Conservation (phyloP, 495 filamentous ascomycete genomes). For the Penicillium robsamsonii region DNA sequence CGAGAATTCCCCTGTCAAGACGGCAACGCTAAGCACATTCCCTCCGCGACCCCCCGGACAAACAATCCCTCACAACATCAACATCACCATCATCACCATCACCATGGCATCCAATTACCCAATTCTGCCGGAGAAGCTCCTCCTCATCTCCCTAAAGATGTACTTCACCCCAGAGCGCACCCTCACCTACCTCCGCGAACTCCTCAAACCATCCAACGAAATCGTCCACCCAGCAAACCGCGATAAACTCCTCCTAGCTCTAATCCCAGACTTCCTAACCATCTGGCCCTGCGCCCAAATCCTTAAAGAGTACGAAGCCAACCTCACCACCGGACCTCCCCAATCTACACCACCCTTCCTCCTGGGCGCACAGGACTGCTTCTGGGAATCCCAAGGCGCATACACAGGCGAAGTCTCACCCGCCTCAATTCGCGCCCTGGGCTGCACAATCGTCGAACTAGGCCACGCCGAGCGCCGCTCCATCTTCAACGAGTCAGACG, state of each 20-base stretch:
- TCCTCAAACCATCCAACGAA: slow-evolving; percentile 48
- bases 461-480: slow-evolving; percentile 74
- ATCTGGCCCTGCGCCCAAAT: slow-evolving; percentile 56
- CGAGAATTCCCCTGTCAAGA: background rate
- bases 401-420: slow-evolving; percentile 80
- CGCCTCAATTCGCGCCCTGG: slow-evolving; percentile 57
- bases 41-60: slow-evolving; percentile 1
- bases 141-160: slow-evolving; percentile 81
- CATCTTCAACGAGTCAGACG: slow-evolving; percentile 71
- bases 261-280: slow-evolving; percentile 74
- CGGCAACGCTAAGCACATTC: background rate
- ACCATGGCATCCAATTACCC: slow-evolving; percentile 38
- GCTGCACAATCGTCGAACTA: slow-evolving; percentile 68
- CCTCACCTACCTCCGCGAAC: slow-evolving; percentile 55
- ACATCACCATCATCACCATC: slow-evolving; percentile 4
- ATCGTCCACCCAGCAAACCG: slow-evolving; percentile 45
- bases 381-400: slow-evolving; percentile 58
- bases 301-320: slow-evolving; percentile 38
- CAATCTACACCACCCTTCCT: slow-evolving; percentile 45
- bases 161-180: slow-evolving; percentile 73
- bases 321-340: slow-evolving; percentile 24
- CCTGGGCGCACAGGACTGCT: slow-evolving; percentile 75
- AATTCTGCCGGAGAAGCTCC: slow-evolving; percentile 58
- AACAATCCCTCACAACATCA: slow-evolving; percentile 16
- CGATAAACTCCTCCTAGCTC: slow-evolving; percentile 80